phyloP scores from a whole-genome alignment of 441 rosid genomes.

The Mallotus repandus region DNA sequence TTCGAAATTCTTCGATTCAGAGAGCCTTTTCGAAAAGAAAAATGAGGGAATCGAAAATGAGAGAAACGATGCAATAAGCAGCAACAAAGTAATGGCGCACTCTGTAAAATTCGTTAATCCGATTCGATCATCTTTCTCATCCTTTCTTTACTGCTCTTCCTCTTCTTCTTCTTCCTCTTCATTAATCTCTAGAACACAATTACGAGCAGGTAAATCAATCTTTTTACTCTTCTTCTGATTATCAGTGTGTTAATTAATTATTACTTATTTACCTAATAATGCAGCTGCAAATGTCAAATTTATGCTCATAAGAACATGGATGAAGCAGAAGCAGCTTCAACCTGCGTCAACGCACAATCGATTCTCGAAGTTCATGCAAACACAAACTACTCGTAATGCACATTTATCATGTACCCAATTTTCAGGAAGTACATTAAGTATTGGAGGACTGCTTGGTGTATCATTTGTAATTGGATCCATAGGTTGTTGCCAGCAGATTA shows the following conservation, averaged over 20 bases:
- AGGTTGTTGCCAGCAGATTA: constrained; percentile 23
- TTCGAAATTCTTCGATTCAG: constrained; percentile 24
- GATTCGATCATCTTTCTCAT: constrained; percentile 25
- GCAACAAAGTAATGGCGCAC: constrained; percentile 24
- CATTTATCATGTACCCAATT: constrained; percentile 17
- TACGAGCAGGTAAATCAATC: constrained; percentile 19
- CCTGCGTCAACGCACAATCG: not conserved
- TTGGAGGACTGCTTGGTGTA: constrained; percentile 22
- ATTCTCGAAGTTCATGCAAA: constrained; percentile 14
- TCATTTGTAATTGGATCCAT: constrained; percentile 33
- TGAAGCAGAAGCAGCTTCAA: constrained; percentile 19
- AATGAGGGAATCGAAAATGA: not conserved
- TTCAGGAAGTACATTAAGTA: constrained; percentile 29
- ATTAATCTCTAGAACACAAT: constrained; percentile 2
- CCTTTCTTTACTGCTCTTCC: not conserved
- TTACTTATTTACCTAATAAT: not conserved
- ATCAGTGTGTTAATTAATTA: not conserved
- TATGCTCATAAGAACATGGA: constrained; percentile 26
- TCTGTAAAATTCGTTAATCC: constrained; percentile 32
- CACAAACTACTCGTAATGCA: constrained; percentile 13
- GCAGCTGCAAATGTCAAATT: constrained; percentile 24
- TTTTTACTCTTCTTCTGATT: not conserved
- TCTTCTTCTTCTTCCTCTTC: not conserved
- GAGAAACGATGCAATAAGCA: not conserved
- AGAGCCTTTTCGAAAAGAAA: not conserved